These are phyloP conservation scores for Scytalidium sp. DNA, from an alignment of 2,329 filamentous ascomycete species.

Conservation along the genomic window DNA sequence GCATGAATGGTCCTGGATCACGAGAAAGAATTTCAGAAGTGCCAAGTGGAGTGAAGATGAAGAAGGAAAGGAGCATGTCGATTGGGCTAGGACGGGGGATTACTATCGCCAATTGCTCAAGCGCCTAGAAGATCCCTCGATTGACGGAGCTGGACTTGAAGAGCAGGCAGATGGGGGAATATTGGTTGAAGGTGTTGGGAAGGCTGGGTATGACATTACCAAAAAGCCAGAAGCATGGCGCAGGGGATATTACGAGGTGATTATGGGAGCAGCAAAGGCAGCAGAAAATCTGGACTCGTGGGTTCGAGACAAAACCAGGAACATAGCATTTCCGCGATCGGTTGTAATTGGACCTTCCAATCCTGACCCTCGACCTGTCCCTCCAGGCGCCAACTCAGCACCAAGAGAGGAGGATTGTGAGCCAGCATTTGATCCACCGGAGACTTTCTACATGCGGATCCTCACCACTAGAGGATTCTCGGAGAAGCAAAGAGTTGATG, in stretches of 20 bases:
- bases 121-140: conserved; percentile 64
- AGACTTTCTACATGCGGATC: conserved; percentile 78
- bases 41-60: conserved; percentile 29
- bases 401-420: conserved; percentile 75
- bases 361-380: conserved; percentile 71
- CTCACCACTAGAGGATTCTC: conserved; percentile 78
- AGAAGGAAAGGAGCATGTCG: conserved; percentile 22
- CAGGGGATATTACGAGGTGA: conserved; percentile 77
- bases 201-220: conserved; percentile 33
- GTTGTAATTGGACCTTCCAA: conserved; percentile 82
- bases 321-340: conserved; percentile 66
- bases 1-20: conserved; percentile 73
- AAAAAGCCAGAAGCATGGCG: conserved; percentile 79
- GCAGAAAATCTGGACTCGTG: conserved; percentile 81
- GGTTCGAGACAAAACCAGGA: conserved; percentile 65
- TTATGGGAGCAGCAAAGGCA: conserved; percentile 74
- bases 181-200: conserved; percentile 51
- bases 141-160: conserved; percentile 65
- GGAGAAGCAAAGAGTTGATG: conserved; percentile 74
- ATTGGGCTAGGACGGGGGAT: conserved; percentile 67
- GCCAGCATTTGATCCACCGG: conserved; percentile 65
- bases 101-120: conserved; percentile 58
- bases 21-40: conserved; percentile 64
- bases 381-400: conserved; percentile 57
- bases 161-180: conserved; percentile 49